Evolutionary conservation across 164 flowering plant species (phyloP).

Genomic region (Annona cherimola): DNA sequence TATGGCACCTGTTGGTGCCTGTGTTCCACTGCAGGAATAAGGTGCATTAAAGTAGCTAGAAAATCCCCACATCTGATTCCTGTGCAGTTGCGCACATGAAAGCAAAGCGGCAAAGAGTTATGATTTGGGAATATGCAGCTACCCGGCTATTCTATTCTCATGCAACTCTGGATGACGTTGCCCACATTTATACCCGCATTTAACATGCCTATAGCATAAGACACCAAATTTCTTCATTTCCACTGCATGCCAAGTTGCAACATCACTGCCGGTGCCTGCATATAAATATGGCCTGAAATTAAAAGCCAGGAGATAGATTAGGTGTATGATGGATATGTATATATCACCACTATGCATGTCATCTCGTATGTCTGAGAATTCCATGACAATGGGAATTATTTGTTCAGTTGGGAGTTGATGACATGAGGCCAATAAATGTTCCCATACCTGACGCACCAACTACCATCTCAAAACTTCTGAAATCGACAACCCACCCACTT

Average conservation of each 20-base stretch:
- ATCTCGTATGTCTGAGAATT: not conserved
- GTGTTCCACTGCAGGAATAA: too few species aligned
- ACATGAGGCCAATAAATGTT: too few species aligned
- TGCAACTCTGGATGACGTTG: not conserved
- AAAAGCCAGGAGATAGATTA: not conserved
- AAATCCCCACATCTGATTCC: too few species aligned
- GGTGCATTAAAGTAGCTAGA: too few species aligned
- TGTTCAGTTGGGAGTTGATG: not conserved
- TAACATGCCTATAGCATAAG: not conserved
- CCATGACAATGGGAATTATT: not conserved
- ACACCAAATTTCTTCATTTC: not conserved
- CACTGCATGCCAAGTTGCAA: not conserved
- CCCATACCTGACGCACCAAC: too few species aligned
- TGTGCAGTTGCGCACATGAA: too few species aligned
- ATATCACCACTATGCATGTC: not conserved
- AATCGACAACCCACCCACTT: too few species aligned
- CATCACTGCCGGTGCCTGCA: not conserved
- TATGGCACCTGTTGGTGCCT: too few species aligned
- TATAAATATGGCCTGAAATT: not conserved
- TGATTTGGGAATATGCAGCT: too few species aligned
- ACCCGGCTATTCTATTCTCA: too few species aligned
- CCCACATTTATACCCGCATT: not conserved
- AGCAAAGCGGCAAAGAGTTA: too few species aligned
- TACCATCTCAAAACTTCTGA: too few species aligned
- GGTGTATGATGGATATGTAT: not conserved